Evolutionary conservation across 352 stramenopile species (phyloP).

Genomic region (Phytophthora nicotianae): DNA sequence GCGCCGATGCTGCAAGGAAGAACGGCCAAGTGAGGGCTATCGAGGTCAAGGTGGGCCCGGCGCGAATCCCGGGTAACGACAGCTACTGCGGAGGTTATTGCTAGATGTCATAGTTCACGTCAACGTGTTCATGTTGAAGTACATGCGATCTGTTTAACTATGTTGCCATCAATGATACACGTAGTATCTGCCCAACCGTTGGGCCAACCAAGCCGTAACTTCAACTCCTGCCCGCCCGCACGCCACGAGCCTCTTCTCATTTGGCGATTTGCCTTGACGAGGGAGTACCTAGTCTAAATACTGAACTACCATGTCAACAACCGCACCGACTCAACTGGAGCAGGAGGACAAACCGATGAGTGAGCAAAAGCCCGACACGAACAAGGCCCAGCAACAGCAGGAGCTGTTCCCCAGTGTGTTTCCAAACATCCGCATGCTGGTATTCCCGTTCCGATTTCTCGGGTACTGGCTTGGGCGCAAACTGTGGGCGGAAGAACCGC

Average conservation of each 20-base stretch:
- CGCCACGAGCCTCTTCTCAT: background rate
- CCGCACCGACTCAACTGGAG: background rate
- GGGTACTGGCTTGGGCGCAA: conserved; percentile 38
- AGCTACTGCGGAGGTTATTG: conserved; percentile 75
- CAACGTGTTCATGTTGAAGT: background rate
- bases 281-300: too few species aligned
- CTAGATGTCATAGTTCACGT: conserved; percentile 15
- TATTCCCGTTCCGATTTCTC: conserved; percentile 44
- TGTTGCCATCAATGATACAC: too few species aligned
- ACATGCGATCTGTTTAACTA: too few species aligned
- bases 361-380: background rate
- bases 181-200: too few species aligned
- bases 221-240: too few species aligned
- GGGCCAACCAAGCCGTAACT: too few species aligned
- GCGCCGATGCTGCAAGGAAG: conserved; percentile 33
- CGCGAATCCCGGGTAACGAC: conserved; percentile 36
- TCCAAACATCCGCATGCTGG: conserved; percentile 36
- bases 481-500: conserved; percentile 22
- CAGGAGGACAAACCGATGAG: background rate
- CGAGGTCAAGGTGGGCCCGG: conserved; percentile 54
- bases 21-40: conserved; percentile 57
- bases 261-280: background rate
- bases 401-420: conserved; percentile 36
- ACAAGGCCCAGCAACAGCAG: background rate
- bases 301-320: background rate